A percentile compares a stretch with the other conserved stretches of the same genome.
Evolutionary conservation across 2,329 filamentous ascomycete species (phyloP).

Genomic region (Alternaria consortialis): DNA sequence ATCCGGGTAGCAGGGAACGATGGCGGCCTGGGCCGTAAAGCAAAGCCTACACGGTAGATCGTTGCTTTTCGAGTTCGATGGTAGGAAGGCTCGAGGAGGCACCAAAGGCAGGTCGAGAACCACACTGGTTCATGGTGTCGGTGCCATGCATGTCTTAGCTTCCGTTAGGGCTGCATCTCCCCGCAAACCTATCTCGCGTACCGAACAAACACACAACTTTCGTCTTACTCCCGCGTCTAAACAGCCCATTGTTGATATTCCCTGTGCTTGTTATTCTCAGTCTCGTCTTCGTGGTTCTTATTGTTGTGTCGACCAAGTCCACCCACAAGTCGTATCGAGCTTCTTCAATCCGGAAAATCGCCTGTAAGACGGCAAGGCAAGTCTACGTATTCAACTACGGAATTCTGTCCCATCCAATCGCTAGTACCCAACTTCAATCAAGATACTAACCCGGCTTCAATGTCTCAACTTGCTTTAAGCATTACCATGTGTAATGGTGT

Average conservation of each 20-base stretch:
- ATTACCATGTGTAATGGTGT: neutral
- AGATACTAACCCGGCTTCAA: neutral
- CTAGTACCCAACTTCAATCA: neutral
- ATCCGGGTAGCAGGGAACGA: conserved; percentile 29
- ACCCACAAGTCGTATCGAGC: neutral
- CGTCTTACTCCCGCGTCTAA: neutral
- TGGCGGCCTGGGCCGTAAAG: conserved; percentile 33
- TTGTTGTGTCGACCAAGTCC: neutral
- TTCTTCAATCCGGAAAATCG: neutral
- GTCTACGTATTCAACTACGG: neutral
- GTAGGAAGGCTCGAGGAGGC: conserved; percentile 30
- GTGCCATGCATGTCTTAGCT: conserved; percentile 34
- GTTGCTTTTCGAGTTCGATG: conserved; percentile 27
- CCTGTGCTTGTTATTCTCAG: neutral
- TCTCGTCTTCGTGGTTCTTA: too few species aligned
- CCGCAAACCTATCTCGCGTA: conserved; percentile 23
- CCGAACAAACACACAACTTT: neutral
- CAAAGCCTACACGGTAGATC: conserved; percentile 27
- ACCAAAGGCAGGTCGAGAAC: conserved; percentile 35
- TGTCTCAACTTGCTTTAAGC: conserved; percentile 5
- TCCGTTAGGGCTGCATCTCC: conserved; percentile 35
- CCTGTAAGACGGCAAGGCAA: neutral
- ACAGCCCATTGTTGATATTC: neutral
- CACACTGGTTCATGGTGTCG: conserved; percentile 15
- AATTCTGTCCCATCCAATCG: conserved; percentile 4